Percentiles rank a stretch among this genome's conserved stretches.
Evolutionary conservation across 202 grass and related monocot species (phyloP).

Genomic region (Dendrocalamus latiflorus): DNA sequence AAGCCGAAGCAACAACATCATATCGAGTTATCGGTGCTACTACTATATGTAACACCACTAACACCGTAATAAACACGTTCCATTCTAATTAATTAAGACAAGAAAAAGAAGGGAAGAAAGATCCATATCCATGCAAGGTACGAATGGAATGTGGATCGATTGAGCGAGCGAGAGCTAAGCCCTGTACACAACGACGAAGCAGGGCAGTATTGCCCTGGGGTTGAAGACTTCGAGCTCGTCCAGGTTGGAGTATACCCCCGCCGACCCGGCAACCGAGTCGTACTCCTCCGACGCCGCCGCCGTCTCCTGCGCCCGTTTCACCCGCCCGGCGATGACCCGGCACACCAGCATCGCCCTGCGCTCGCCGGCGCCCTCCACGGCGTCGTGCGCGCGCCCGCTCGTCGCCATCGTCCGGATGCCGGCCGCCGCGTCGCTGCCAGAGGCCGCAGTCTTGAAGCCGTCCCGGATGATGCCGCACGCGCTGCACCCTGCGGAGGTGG

Average conservation of each 20-base stretch:
- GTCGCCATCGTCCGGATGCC: slow-evolving; percentile 76
- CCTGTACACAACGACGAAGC: slow-evolving; percentile 88
- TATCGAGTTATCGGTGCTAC: too few species aligned
- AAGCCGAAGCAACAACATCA: too few species aligned
- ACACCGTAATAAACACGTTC: background rate
- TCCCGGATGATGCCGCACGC: slow-evolving; percentile 62
- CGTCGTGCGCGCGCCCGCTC: slow-evolving; percentile 73
- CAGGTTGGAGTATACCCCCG: slow-evolving; percentile 67
- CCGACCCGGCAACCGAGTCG: slow-evolving; percentile 49
- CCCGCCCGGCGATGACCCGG: slow-evolving; percentile 75
- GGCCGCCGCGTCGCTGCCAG: background rate
- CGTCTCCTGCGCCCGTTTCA: slow-evolving; percentile 31
- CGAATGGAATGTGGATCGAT: background rate
- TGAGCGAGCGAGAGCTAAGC: background rate
- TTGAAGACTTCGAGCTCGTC: slow-evolving; percentile 85
- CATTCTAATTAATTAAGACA: background rate
- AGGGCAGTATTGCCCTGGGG: slow-evolving; percentile 82
- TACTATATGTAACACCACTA: too few species aligned
- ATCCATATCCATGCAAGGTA: background rate
- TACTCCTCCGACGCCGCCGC: slow-evolving; percentile 20
- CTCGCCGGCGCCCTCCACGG: background rate
- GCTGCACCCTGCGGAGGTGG: slow-evolving; percentile 11
- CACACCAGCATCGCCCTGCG: slow-evolving; percentile 85
- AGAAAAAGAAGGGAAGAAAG: background rate
- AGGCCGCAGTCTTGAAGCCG: slow-evolving; percentile 30